phyloP scores from a whole-genome alignment of 257 asterid genomes.

The Striga asiatica region DNA sequence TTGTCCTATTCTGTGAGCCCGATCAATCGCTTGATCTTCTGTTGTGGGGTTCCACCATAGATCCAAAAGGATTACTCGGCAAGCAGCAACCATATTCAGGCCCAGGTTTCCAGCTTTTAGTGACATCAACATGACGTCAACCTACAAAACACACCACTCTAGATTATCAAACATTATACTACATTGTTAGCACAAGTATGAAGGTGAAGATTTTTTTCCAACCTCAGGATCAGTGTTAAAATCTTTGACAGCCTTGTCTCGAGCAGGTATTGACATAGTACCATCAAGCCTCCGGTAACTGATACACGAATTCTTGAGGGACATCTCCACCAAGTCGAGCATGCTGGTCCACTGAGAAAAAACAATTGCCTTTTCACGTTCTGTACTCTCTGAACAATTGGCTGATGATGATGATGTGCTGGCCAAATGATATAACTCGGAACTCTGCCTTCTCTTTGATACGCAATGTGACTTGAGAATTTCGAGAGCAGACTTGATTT shows the following conservation, averaged over 20 bases:
- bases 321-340: constrained; percentile 76
- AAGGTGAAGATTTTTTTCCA: constrained; percentile 14
- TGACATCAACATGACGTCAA: constrained; percentile 94
- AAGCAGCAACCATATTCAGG: constrained; percentile 97
- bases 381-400: constrained; percentile 24
- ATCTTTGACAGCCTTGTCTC: constrained; percentile 94
- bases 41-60: constrained; percentile 99
- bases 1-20: constrained; percentile 98
- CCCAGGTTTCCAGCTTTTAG: constrained; percentile 98
- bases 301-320: constrained; percentile 43
- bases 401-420: constrained; percentile 31
- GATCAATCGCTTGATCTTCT: constrained; percentile 96
- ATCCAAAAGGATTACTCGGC: constrained; percentile 89
- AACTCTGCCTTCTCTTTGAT: constrained; percentile 22
- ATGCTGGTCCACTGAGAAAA: constrained; percentile 99
- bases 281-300: constrained; percentile 90
- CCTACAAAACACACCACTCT: constrained; percentile 58
- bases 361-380: constrained; percentile 73
- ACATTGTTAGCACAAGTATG: constrained; percentile 1
- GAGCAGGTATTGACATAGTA: constrained; percentile 82
- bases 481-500: constrained; percentile 61
- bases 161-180: neutral
- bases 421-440: constrained; percentile 5
- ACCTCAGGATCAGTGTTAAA: constrained; percentile 86
- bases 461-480: constrained; percentile 47